Evolutionary conservation across 2,329 filamentous ascomycete genomes (phyloP).

Genomic region (Xylaria sp.): DNA sequence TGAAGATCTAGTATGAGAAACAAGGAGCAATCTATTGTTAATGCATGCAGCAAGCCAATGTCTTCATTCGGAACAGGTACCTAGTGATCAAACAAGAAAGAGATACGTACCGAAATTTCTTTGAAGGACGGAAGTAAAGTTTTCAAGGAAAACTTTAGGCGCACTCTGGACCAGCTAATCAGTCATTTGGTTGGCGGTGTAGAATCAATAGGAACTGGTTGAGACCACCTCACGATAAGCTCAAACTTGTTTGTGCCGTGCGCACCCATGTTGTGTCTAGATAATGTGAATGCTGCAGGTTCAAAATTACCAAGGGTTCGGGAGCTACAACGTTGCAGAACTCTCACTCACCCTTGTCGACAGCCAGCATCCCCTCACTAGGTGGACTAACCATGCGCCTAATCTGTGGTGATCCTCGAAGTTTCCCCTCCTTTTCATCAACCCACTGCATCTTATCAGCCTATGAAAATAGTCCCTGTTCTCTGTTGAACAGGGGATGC

Average conservation of each 20-base stretch:
- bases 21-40: not conserved
- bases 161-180: not conserved
- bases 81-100: not conserved
- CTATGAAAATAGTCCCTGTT: conserved; percentile 17
- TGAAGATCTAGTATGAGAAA: not conserved
- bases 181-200: too few relatives aligned
- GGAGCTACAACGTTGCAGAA: conserved; percentile 29
- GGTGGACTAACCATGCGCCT: not conserved
- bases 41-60: not conserved
- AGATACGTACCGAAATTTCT: not conserved
- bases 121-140: not conserved
- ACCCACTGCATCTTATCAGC: conserved; percentile 16
- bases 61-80: not conserved
- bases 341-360: conserved; percentile 17
- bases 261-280: not conserved
- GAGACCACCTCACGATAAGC: not conserved
- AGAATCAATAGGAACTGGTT: not conserved
- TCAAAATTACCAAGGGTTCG: not conserved
- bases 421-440: conserved; percentile 20
- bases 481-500: not conserved
- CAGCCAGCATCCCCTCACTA: conserved; percentile 16
- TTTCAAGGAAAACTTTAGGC: not conserved
- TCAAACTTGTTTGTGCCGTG: not conserved
- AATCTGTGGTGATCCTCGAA: conserved; percentile 17
- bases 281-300: not conserved